Evolutionary conservation across 2,329 filamentous ascomycete species (phyloP).

Genomic region (Arthrobotrys iridis): DNA sequence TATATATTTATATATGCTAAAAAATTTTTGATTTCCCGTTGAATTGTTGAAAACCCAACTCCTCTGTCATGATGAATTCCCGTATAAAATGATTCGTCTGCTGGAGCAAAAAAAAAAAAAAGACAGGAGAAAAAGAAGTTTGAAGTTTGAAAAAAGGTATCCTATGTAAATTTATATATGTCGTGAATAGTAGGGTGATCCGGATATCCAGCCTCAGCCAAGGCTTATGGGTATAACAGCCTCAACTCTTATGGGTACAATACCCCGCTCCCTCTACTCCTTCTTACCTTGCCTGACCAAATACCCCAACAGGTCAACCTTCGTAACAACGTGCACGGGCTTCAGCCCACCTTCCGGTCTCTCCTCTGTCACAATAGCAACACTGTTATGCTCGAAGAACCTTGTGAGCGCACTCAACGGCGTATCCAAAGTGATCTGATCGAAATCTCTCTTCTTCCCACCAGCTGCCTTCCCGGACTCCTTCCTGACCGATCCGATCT

Average conservation of each 20-base stretch:
- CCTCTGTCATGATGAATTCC: slow-evolving; percentile 2
- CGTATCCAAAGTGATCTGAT: slow-evolving; percentile 93
- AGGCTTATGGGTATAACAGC: no score
- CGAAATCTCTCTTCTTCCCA: slow-evolving; percentile 75
- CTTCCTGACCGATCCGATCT: slow-evolving; percentile 64
- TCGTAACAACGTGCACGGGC: slow-evolving; percentile 90
- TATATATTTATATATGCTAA: not conserved
- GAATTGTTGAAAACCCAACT: slow-evolving; percentile 45
- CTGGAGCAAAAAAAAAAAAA: not conserved
- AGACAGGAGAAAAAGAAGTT: no score
- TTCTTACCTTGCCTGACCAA: slow-evolving; percentile 75
- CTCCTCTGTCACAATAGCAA: slow-evolving; percentile 89
- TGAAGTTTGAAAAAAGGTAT: not conserved
- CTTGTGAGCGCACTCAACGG: slow-evolving; percentile 82
- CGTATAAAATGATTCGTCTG: not conserved
- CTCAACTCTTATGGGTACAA: not conserved
- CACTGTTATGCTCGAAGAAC: slow-evolving; percentile 98
- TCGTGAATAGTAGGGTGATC: no score
- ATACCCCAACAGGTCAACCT: slow-evolving; percentile 94
- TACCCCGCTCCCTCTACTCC: slow-evolving; percentile 2
- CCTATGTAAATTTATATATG: no score
- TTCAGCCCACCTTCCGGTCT: slow-evolving; percentile 71
- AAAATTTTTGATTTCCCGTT: not conserved
- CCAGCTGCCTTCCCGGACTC: slow-evolving; percentile 50
- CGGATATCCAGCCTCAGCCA: no score